A percentile compares a stretch with the other conserved stretches of the same genome.
phyloP scores from a whole-genome alignment of 495 filamentous ascomycete genomes.

The Xanthoparmelia taractica region DNA sequence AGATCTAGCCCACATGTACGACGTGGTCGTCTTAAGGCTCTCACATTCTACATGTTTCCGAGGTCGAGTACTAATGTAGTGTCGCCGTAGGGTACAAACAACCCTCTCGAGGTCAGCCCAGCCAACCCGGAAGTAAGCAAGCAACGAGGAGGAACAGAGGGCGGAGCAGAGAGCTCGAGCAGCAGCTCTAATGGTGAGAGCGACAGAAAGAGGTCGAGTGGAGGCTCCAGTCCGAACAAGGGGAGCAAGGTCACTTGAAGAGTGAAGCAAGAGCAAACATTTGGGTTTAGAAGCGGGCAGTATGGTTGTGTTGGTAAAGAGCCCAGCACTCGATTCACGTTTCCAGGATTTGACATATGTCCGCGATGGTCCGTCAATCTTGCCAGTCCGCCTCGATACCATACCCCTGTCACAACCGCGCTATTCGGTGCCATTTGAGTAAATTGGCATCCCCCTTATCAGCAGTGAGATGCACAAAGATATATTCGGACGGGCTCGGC shows the following conservation, averaged over 20 bases:
- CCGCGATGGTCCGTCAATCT: neutral
- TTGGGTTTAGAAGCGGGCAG: neutral
- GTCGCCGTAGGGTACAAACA: conserved; percentile 23
- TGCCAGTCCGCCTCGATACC: neutral
- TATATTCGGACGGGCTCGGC: neutral
- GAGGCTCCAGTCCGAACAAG: conserved; percentile 43
- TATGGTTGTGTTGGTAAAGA: neutral
- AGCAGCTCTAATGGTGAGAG: conserved; percentile 25
- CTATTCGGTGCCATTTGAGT: neutral
- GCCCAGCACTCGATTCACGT: neutral
- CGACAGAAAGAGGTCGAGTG: conserved; percentile 38
- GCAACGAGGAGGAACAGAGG: conserved; percentile 39
- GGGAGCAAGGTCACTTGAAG: conserved; percentile 29
- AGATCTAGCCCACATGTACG: conserved; percentile 1
- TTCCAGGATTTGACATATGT: neutral
- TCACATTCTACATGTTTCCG: neutral
- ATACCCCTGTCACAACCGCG: neutral
- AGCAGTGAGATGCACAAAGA: neutral
- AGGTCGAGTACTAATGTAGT: neutral
- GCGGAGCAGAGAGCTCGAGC: conserved; percentile 37
- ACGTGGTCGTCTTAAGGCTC: neutral
- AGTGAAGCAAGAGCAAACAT: neutral
- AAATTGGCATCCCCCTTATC: neutral
- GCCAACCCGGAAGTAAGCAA: conserved; percentile 54
- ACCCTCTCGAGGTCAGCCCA: conserved; percentile 52